These are phyloP conservation scores for Picochlorum sp. DNA, from an alignment of 139 green algal species.

Conservation along the genomic window DNA sequence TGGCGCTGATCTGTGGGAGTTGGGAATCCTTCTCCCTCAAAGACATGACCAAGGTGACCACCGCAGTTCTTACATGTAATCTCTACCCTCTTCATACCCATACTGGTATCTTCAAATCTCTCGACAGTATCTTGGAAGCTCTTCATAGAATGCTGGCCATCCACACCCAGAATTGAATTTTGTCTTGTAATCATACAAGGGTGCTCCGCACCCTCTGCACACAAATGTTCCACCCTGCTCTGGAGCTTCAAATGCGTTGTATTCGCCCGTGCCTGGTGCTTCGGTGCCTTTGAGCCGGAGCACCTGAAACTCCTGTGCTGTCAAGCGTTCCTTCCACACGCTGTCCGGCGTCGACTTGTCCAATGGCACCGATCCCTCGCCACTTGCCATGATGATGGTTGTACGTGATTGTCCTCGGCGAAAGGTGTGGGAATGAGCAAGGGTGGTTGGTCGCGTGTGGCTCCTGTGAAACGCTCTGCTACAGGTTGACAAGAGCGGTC, in stretches of 20 bases:
- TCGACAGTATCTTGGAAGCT: slow-evolving; percentile 47
- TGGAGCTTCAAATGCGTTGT: slow-evolving; percentile 72
- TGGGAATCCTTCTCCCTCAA: slow-evolving; percentile 81
- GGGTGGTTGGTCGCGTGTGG: no score
- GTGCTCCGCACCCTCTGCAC: slow-evolving; percentile 67
- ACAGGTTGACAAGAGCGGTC: no score
- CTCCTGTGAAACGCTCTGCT: no score
- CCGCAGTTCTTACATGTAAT: slow-evolving; percentile 80
- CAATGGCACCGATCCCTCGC: no score
- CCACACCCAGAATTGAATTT: slow-evolving; percentile 95
- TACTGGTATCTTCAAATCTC: not conserved
- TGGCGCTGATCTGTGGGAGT: slow-evolving; percentile 85
- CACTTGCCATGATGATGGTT: no score
- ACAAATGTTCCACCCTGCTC: slow-evolving; percentile 65
- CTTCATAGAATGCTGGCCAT: slow-evolving; percentile 89
- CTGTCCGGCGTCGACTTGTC: slow-evolving; percentile 5
- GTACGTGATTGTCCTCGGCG: no score
- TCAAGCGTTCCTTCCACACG: slow-evolving; percentile 14
- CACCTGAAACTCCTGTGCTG: slow-evolving; percentile 62
- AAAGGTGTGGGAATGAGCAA: no score
- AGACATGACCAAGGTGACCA: slow-evolving; percentile 94
- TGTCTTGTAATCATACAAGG: slow-evolving; percentile 68
- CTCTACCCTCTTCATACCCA: slow-evolving; percentile 37
- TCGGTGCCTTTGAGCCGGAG: slow-evolving; percentile 94
- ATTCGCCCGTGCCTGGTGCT: slow-evolving; percentile 59